A percentile compares a stretch with the other conserved stretches of the same genome.
Conservation (phyloP, 2,329 filamentous ascomycete species). For the Helotiales sp. region DNA sequence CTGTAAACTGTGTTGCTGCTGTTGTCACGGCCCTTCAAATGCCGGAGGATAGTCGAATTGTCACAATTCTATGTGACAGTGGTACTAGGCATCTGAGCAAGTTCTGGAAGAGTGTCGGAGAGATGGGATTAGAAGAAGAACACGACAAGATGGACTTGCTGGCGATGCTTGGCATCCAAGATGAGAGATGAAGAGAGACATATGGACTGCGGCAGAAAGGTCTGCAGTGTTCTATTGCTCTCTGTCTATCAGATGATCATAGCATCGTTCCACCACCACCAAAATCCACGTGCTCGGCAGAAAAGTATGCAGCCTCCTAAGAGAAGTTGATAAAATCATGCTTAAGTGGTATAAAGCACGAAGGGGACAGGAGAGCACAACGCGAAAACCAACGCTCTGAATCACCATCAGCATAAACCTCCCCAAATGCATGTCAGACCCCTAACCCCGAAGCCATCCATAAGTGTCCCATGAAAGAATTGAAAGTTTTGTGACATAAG, state of each 20-base stretch:
- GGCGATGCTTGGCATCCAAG: slow-evolving; percentile 47
- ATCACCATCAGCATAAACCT: background rate
- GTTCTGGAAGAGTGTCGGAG: slow-evolving; percentile 75
- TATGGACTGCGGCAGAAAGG: background rate
- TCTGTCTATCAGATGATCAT: background rate
- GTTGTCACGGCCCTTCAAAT: slow-evolving; percentile 66
- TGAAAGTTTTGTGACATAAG: slow-evolving; percentile 15
- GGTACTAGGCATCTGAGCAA: slow-evolving; percentile 81
- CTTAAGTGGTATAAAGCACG: background rate
- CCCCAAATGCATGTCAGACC: slow-evolving; percentile 8
- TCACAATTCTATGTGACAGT: slow-evolving; percentile 85
- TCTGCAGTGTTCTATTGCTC: background rate
- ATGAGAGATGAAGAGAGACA: slow-evolving; percentile 8
- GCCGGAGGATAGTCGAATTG: slow-evolving; percentile 61
- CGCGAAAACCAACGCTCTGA: background rate
- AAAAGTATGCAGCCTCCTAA: background rate
- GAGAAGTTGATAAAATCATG: background rate
- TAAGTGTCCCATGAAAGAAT: slow-evolving; percentile 26
- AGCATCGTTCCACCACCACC: background rate
- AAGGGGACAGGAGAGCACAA: no score
- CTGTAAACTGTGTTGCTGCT: slow-evolving; percentile 91
- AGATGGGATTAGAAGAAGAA: slow-evolving; percentile 65
- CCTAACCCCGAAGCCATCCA: slow-evolving; percentile 33
- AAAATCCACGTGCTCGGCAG: background rate
- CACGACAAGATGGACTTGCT: slow-evolving; percentile 50